These are phyloP conservation scores for Annona squamosa DNA, from an alignment of 164 flowering plant genomes.

Conservation along the genomic window DNA sequence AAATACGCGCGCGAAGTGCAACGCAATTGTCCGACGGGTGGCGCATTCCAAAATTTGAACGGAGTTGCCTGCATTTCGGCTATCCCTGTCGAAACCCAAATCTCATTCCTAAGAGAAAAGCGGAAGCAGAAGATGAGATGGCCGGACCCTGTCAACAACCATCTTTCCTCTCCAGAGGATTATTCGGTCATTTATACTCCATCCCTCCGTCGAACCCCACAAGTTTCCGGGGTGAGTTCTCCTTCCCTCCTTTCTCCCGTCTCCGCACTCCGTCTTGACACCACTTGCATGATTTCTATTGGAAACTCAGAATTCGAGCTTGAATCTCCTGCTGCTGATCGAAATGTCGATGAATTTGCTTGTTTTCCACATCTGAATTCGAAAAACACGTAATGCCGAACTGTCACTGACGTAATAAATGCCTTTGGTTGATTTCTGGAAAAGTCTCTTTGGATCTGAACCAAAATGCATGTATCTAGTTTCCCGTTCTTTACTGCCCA, in stretches of 20 bases:
- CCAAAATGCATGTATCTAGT: not conserved
- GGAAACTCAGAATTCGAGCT: not conserved
- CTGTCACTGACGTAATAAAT: not conserved
- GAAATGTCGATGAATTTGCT: not conserved
- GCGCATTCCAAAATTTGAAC: not conserved
- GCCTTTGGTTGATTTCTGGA: not conserved
- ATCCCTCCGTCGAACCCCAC: constrained; percentile 1
- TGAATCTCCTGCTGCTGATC: not conserved
- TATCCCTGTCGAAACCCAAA: not conserved
- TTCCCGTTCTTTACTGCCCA: not conserved
- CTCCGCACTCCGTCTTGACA: not conserved
- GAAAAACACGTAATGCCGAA: not conserved
- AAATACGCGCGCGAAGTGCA: not conserved
- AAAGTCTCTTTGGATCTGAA: not conserved
- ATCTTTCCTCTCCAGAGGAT: constrained; percentile 4
- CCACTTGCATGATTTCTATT: not conserved
- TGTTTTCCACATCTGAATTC: not conserved
- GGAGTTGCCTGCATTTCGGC: not conserved
- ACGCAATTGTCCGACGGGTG: not conserved
- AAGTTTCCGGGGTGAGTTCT: constrained; percentile 4
- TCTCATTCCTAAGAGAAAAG: not conserved
- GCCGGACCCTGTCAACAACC: not conserved
- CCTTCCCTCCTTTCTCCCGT: not conserved
- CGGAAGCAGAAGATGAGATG: not conserved
- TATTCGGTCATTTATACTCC: constrained; percentile 12